These are phyloP conservation scores for Leishmania tropica DNA, from an alignment of 208 protist genomes.

Conservation along the genomic window DNA sequence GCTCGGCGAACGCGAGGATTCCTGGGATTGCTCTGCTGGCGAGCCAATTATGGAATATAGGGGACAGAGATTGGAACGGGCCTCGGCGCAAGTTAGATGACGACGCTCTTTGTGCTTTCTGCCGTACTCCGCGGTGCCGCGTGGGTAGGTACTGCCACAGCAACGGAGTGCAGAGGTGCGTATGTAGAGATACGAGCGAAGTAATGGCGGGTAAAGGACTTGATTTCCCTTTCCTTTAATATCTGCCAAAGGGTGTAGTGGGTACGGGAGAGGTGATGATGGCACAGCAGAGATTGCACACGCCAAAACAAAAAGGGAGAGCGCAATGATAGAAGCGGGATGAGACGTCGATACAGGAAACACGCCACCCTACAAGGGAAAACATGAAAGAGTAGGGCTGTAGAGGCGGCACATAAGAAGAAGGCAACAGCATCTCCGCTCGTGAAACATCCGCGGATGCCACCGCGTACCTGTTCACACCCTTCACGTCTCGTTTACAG, in stretches of 20 bases:
- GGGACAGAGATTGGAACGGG: background rate
- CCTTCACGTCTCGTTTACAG: background rate
- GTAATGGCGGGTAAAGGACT: background rate
- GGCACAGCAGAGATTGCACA: background rate
- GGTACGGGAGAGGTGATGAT: background rate
- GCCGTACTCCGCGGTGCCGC: background rate
- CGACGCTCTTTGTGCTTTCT: background rate
- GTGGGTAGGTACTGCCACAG: background rate
- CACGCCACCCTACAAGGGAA: background rate
- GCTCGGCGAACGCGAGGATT: background rate
- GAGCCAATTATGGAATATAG: background rate
- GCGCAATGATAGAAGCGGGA: background rate
- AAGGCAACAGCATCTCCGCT: background rate
- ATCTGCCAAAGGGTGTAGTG: background rate
- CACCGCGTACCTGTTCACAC: background rate
- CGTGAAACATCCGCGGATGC: too few relatives aligned
- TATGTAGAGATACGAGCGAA: background rate
- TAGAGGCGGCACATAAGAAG: background rate
- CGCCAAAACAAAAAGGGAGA: constrained; percentile 8
- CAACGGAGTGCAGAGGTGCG: background rate
- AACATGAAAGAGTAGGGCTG: background rate
- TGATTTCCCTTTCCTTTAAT: background rate
- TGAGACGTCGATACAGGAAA: background rate
- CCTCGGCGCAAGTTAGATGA: background rate
- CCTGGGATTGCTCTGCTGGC: background rate